Evolutionary conservation across 2,329 filamentous ascomycete species (phyloP), one percentile per base, ranked within the genome.

Genomic region (Rugonectria rugulosa): DNA sequence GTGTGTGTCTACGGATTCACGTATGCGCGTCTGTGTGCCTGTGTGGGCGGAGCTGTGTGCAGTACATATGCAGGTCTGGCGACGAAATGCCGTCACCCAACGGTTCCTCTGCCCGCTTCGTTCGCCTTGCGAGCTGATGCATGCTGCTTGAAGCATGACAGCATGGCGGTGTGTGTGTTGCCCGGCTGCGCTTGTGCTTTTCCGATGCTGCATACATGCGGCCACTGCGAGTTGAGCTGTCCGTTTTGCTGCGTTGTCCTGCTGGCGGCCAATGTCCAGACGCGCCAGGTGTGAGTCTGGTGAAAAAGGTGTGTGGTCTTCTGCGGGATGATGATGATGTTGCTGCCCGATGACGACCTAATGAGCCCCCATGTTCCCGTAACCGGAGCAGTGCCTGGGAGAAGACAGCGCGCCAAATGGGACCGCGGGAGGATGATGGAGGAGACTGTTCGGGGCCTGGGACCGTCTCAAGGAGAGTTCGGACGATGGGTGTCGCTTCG

Each of bases 261-360:
- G 41, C 50, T 56, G 42, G 51, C 53, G 53, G 61, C 61, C 61
- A 65, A 53, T 60, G 40, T 56, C 29, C 59, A 54, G 40, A 50
- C 45, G 40, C 45, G 41, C 42, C 38, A n/a, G n/a, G n/a, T 54
- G 54, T 48, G 50, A 24, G 23, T 54, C 53, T 26, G 37, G 43
- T 48, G 40, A 46, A 47, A 38, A 38, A 24, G 45, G 26, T 27
- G 47, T 51, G 47, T 45, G 36, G 45, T 44, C 26, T 45, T 40
- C 45, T 53, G 37, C 29, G 46, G 31, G 24, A 64, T 56, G 49
- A 58, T 56, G 46, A 58, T 57, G 61, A 57, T 63, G 56, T 68
- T 65, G 66, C 51, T 68, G 66, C 66, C 66, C 63, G 55, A 68
- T 68, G 62, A 65, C 66, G 53, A 68, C 66, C 66, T 61, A 52